phyloP scores from a whole-genome alignment of 176 grass and related monocot genomes.

The Melocanna baccifera region DNA sequence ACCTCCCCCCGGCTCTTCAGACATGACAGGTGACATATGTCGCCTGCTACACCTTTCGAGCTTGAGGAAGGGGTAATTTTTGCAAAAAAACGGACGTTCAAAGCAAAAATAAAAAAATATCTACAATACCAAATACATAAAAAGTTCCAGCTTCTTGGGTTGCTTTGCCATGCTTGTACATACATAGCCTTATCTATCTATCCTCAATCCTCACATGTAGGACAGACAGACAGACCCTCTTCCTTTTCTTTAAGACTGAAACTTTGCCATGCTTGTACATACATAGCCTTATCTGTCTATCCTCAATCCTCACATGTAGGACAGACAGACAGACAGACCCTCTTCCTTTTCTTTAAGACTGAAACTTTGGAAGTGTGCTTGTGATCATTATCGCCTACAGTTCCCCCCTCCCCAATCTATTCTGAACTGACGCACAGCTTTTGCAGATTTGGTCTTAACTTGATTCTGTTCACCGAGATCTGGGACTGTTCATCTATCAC shows the following conservation, averaged over 20 bases:
- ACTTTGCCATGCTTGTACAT: background rate
- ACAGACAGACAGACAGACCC: background rate
- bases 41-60: no score
- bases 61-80: no score
- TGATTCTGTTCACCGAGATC: background rate
- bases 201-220: slow-evolving; percentile 7
- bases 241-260: background rate
- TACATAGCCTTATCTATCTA: background rate
- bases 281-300: background rate
- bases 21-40: no score
- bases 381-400: slow-evolving; percentile 8
- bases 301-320: slow-evolving; percentile 2
- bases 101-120: no score
- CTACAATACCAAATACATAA: no score
- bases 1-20: no score
- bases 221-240: background rate
- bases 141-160: no score
- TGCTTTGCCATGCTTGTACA: background rate
- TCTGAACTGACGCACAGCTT: background rate
- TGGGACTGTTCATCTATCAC: slow-evolving; percentile 7
- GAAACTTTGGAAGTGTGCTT: background rate
- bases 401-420: background rate
- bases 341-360: background rate
- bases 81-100: no score
- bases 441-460: slow-evolving; percentile 32